phyloP scores from a whole-genome alignment of 345 rosid genomes.

The Geranium rotundifolium region DNA sequence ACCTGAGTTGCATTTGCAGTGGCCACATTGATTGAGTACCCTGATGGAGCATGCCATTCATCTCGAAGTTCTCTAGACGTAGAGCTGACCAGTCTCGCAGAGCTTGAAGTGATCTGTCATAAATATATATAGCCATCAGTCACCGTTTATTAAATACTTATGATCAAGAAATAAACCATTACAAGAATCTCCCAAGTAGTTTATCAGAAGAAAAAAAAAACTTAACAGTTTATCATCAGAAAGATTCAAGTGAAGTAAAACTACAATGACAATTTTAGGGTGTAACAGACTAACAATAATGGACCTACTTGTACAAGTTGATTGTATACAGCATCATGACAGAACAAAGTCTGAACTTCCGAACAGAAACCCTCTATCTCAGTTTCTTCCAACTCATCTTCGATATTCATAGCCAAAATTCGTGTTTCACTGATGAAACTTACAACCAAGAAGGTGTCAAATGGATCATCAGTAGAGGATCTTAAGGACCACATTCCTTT shows the following conservation, averaged over 20 bases:
- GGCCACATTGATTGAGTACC: conserved; percentile 78
- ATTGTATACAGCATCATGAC: conserved; percentile 82
- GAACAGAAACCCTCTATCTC: conserved; percentile 91
- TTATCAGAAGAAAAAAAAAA: not conserved
- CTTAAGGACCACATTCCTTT: conserved; percentile 98
- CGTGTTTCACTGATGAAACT: conserved; percentile 92
- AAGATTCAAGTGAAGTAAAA: not conserved
- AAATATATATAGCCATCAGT: conserved; percentile 8
- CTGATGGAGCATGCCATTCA: conserved; percentile 76
- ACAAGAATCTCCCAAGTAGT: not conserved
- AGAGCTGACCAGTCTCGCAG: conserved; percentile 73
- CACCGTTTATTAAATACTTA: not conserved
- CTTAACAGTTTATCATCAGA: not conserved
- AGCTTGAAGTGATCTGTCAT: conserved; percentile 75
- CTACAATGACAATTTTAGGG: conserved; percentile 1
- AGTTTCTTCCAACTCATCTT: conserved; percentile 93
- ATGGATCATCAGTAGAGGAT: conserved; percentile 78
- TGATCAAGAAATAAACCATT: not conserved
- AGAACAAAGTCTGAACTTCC: conserved; percentile 82
- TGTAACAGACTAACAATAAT: too few relatives aligned
- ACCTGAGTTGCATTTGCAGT: conserved; percentile 95
- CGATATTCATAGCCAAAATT: conserved; percentile 85
- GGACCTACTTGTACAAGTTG: conserved; percentile 79
- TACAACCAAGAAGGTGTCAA: conserved; percentile 84
- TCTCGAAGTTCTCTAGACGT: conserved; percentile 52